Conservation (phyloP, 108 stramenopile species). For the Hondaea fermentalgiana region DNA sequence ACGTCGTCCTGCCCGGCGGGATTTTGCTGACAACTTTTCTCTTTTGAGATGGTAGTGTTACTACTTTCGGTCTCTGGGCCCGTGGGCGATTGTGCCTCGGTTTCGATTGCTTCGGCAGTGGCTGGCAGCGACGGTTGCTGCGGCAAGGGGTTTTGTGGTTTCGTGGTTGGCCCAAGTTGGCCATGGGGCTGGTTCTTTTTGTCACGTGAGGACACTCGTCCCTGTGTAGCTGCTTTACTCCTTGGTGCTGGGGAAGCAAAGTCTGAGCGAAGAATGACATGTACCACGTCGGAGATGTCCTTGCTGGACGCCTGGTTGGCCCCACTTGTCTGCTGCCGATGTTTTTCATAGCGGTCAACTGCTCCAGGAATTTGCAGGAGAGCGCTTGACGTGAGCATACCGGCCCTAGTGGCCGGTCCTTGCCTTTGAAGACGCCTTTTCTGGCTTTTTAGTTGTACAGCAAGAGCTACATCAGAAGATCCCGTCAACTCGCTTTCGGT, state of each 20-base stretch:
- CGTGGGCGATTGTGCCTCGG: too few species aligned
- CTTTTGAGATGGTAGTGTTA: too few species aligned
- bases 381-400: background rate
- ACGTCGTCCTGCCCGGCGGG: too few species aligned
- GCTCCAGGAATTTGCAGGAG: background rate
- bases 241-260: background rate
- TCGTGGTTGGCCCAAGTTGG: too few species aligned
- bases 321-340: background rate
- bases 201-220: background rate
- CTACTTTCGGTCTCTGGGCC: too few species aligned
- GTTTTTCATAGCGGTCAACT: background rate
- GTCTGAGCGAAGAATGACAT: background rate
- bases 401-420: background rate
- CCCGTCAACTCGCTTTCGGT: background rate
- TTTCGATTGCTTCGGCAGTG: too few species aligned
- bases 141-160: too few species aligned
- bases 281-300: background rate
- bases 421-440: background rate
- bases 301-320: background rate
- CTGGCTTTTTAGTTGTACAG: background rate
- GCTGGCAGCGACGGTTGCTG: too few species aligned
- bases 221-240: background rate
- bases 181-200: background rate
- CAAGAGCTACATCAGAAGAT: background rate
- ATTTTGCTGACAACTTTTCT: too few species aligned